Percentiles rank a stretch among this genome's conserved stretches.
Conservation (phyloP, 2,329 filamentous ascomycete genomes). For the Coniochaeta sp. region DNA sequence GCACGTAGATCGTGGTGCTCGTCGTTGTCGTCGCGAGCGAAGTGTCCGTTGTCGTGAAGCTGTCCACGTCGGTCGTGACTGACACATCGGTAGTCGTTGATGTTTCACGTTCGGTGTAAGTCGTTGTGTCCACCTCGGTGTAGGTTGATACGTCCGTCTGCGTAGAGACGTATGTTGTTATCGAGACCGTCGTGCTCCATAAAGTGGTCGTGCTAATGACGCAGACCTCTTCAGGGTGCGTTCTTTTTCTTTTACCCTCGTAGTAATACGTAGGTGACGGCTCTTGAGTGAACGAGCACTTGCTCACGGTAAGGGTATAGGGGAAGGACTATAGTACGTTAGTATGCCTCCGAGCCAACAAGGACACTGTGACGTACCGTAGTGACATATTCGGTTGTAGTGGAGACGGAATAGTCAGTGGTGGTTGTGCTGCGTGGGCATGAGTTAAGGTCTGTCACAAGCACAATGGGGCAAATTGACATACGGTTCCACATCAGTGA, state of each 20-base stretch:
- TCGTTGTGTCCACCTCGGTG: background rate
- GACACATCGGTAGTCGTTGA: background rate
- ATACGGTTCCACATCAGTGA: background rate
- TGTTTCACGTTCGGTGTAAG: background rate
- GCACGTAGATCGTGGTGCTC: background rate
- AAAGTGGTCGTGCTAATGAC: conserved; percentile 1
- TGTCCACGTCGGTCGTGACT: background rate
- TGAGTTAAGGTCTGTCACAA: background rate
- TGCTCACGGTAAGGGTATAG: conserved; percentile 6
- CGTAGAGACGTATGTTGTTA: background rate
- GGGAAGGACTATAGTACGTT: conserved; percentile 8
- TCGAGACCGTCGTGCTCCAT: background rate
- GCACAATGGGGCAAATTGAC: background rate
- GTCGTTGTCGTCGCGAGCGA: conserved; percentile 8
- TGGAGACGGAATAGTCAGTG: conserved; percentile 6
- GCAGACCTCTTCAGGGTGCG: background rate
- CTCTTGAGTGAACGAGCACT: conserved; percentile 4
- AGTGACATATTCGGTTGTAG: conserved; percentile 1
- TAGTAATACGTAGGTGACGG: background rate
- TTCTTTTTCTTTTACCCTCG: background rate
- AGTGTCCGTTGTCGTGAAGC: background rate
- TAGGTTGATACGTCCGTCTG: background rate
- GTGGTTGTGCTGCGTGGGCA: background rate
- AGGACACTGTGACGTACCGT: conserved; percentile 3
- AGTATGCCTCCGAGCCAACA: background rate